phyloP scores from a whole-genome alignment of 257 asterid species.

The Penstemon davidsonii region DNA sequence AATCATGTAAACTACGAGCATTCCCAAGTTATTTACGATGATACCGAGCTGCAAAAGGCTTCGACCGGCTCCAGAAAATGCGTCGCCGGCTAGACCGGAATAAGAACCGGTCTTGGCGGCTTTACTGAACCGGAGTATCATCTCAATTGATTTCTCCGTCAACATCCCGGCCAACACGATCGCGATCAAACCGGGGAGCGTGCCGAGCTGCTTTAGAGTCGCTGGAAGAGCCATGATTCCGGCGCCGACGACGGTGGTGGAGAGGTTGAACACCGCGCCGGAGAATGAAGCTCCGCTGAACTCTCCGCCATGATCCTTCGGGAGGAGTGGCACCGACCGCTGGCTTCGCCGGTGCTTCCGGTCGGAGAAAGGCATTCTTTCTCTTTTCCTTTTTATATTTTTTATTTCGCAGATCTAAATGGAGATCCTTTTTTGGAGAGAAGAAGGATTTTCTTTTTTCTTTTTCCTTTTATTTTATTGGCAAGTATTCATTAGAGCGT shows the following conservation, averaged over 20 bases:
- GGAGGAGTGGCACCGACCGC: conserved; percentile 58
- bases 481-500: no score
- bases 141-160: conserved; percentile 78
- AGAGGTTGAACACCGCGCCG: conserved; percentile 83
- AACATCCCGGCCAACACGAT: conserved; percentile 64
- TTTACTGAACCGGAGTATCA: conserved; percentile 63
- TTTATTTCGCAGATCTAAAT: background rate
- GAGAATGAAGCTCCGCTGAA: conserved; percentile 63
- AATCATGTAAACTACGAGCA: conserved; percentile 83
- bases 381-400: no score
- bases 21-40: conserved; percentile 70
- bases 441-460: background rate
- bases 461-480: no score
- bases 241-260: conserved; percentile 85
- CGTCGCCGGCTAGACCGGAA: conserved; percentile 66
- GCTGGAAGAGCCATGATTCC: conserved; percentile 94
- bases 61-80: conserved; percentile 64
- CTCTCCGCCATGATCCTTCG: conserved; percentile 45
- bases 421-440: background rate
- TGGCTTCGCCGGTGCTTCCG: conserved; percentile 73
- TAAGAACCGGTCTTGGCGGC: conserved; percentile 72
- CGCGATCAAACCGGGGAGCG: conserved; percentile 59
- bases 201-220: conserved; percentile 76
- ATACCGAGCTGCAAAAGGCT: conserved; percentile 64
- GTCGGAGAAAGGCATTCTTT: conserved; percentile 51